phyloP scores from a whole-genome alignment of 2,329 filamentous ascomycete species.

The Clarireedia monteithiana region DNA sequence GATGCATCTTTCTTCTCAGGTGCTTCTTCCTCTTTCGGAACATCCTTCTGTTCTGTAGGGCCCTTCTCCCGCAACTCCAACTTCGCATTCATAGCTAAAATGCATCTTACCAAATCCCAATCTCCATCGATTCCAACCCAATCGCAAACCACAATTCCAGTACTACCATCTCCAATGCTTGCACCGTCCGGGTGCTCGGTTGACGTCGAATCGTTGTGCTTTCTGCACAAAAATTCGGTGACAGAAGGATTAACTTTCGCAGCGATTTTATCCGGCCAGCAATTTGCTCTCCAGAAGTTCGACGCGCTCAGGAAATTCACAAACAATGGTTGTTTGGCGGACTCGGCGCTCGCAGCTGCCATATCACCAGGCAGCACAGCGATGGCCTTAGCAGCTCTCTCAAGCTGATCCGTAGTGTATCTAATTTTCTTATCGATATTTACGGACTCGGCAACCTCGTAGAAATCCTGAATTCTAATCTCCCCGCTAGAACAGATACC shows the following conservation, averaged over 20 bases:
- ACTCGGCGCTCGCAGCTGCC: slow-evolving; percentile 14
- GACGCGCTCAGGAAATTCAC: slow-evolving; percentile 87
- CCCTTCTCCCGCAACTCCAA: slow-evolving; percentile 37
- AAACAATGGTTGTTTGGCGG: slow-evolving; percentile 53
- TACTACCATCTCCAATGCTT: slow-evolving; percentile 60
- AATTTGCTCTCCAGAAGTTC: slow-evolving; percentile 88
- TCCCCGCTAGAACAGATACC: slow-evolving; percentile 61
- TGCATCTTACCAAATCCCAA: slow-evolving; percentile 82
- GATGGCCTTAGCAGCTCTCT: slow-evolving; percentile 53
- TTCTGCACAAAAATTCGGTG: slow-evolving; percentile 52
- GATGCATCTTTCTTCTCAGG: too few relatives aligned
- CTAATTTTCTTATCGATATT: slow-evolving; percentile 77
- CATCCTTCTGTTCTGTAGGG: neutral
- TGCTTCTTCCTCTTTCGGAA: neutral
- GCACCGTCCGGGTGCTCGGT: slow-evolving; percentile 19
- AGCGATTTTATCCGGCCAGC: slow-evolving; percentile 91
- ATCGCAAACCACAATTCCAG: slow-evolving; percentile 86
- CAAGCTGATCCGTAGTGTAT: slow-evolving; percentile 66
- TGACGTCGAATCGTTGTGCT: slow-evolving; percentile 37
- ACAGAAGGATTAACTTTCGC: slow-evolving; percentile 76
- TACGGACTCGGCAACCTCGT: slow-evolving; percentile 68
- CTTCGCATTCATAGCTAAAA: slow-evolving; percentile 84
- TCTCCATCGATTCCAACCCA: slow-evolving; percentile 83
- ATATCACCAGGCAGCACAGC: slow-evolving; percentile 38
- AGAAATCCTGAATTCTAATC: slow-evolving; percentile 89